Evolutionary conservation across 768 basidiomycete genomes (phyloP), one percentile per base, ranked within the genome.

Genomic region (Amanita jacksonii): DNA sequence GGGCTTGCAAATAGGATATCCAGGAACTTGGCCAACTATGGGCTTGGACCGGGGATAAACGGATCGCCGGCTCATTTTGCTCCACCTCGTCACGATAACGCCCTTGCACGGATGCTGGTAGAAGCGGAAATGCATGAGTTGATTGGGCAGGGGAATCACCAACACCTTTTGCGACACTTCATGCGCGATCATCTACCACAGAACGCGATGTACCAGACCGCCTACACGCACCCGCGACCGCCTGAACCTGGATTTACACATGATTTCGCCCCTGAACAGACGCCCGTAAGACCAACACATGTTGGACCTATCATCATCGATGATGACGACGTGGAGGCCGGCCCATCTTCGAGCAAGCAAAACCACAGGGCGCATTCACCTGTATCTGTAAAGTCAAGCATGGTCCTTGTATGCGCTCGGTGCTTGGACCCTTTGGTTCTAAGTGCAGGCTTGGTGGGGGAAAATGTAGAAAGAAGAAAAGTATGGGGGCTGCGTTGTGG

Each of bases 401-500:
- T 68, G 12, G 59, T 73, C 8, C 71, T 88, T 10, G 75, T 81
- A 10, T 88, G 86, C 50, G 81, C 80, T 10, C 64, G 62, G 8
- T 89, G 86, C 49, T 60, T 71, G 18, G 79, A 79, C 47, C 80
- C 81, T 0, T 68, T 88, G 4, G 58, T 81, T 8, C 64, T 81
- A 22, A 67, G 72, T 37, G 64, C 66, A 1, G 72, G 69, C 9
- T 63, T 76, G n/a, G 61, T 64, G 12, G 61, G 62, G 4, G 62
- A 67, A 35, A 77, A 75, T 27, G 65, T 62, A 31, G 62, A 62
- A 31, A 60, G 60, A 28, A 63, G 69, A 42, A 70, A 73, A 33
- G 61, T 88, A 6, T 88, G 84, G 85, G 77, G 72, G 1, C 60
- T 89, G 48, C 66, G 81, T 31, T 89, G 85, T 41, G 85, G 85